These are phyloP conservation scores for Pinus tabuliformis DNA, from an alignment of 75 land plant genomes.

Conservation along the genomic window DNA sequence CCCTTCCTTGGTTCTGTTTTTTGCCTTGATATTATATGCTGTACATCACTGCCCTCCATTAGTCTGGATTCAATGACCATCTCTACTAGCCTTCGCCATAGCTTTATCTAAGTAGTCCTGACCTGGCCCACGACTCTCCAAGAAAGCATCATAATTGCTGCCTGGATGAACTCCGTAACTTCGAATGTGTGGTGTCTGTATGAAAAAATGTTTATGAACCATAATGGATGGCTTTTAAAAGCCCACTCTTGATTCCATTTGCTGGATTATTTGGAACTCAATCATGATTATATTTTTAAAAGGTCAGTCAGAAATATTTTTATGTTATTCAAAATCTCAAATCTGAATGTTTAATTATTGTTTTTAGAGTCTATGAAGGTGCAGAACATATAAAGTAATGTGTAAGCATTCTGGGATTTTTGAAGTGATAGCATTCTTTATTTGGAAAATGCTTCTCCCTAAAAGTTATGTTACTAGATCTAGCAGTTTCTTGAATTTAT, in stretches of 20 bases:
- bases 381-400: not conserved
- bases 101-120: not conserved
- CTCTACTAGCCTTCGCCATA: no score
- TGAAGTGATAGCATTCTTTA: not conserved
- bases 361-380: not conserved
- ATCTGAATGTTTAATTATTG: not conserved
- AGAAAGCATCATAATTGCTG: not conserved
- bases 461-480: not conserved
- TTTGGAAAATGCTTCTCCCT: not conserved
- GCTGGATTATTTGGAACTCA: not conserved
- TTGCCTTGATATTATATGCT: no score
- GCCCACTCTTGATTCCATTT: not conserved
- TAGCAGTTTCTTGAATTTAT: not conserved
- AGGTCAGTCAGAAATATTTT: not conserved
- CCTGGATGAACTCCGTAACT: not conserved
- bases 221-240: not conserved
- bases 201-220: not conserved
- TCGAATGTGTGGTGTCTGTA: not conserved
- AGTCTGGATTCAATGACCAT: no score
- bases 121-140: not conserved
- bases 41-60: no score
- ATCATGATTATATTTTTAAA: not conserved
- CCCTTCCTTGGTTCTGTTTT: no score
- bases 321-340: not conserved
- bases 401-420: conserved; percentile 1